These are phyloP conservation scores for Aspergillus pseudoviridinutans DNA, from an alignment of 2,329 filamentous ascomycete genomes.

Conservation along the genomic window DNA sequence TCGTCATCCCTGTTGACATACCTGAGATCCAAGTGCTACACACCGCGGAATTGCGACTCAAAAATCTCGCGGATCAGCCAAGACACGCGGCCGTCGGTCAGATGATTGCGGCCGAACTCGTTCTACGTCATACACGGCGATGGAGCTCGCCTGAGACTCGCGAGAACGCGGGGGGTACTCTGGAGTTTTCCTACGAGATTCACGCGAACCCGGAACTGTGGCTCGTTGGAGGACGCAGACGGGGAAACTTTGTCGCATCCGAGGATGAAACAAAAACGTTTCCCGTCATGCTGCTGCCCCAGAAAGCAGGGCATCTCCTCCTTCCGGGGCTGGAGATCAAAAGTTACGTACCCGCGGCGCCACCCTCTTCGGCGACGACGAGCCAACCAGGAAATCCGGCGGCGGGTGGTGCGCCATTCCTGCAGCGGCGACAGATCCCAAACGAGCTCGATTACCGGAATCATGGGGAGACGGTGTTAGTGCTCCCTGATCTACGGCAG, in stretches of 20 bases:
- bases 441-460: constrained; percentile 81
- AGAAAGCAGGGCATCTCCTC: constrained; percentile 72
- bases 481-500: constrained; percentile 65
- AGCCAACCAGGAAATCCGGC: not conserved
- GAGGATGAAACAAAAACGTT: constrained; percentile 52
- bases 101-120: constrained; percentile 44
- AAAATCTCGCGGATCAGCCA: constrained; percentile 26
- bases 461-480: constrained; percentile 70
- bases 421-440: constrained; percentile 39
- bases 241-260: constrained; percentile 64
- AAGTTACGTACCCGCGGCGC: constrained; percentile 47
- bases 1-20: constrained; percentile 86
- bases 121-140: constrained; percentile 52
- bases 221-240: constrained; percentile 78
- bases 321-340: constrained; percentile 77
- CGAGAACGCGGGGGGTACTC: constrained; percentile 41
- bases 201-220: constrained; percentile 70
- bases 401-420: constrained; percentile 11
- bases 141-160: constrained; percentile 44
- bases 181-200: constrained; percentile 82
- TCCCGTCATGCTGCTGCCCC: constrained; percentile 71
- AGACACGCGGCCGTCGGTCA: constrained; percentile 44
- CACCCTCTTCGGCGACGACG: constrained; percentile 11
- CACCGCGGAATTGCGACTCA: constrained; percentile 53
- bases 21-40: constrained; percentile 79